These are phyloP conservation scores for Desmodesmus armatus DNA, from an alignment of 139 green algal species.

Conservation along the genomic window DNA sequence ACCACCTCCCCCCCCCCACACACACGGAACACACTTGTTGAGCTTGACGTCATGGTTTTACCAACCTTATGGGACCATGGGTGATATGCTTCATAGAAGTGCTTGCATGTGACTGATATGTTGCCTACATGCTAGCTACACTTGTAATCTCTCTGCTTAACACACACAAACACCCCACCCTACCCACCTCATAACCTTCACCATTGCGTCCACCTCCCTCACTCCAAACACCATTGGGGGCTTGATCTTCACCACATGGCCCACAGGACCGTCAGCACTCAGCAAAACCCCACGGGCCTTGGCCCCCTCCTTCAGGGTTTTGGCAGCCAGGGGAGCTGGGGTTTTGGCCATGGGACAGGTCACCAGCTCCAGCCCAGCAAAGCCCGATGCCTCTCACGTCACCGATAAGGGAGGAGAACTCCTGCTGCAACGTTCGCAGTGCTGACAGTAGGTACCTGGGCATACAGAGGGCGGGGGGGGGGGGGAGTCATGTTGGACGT, in stretches of 20 bases:
- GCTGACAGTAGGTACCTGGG: conserved; percentile 34
- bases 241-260: conserved; percentile 85
- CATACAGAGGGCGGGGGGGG: too few relatives aligned
- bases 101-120: not conserved
- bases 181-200: conserved; percentile 61
- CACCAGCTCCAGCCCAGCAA: conserved; percentile 71
- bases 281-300: conserved; percentile 66
- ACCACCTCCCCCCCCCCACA: not conserved
- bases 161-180: not conserved
- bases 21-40: not conserved
- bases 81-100: not conserved
- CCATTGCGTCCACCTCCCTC: conserved; percentile 63
- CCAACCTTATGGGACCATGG: too few relatives aligned
- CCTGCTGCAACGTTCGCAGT: conserved; percentile 36
- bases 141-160: not conserved
- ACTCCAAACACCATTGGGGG: conserved; percentile 73
- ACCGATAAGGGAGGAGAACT: conserved; percentile 54
- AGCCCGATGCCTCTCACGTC: conserved; percentile 73
- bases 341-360: conserved; percentile 31
- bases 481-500: too few relatives aligned
- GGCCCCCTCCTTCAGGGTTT: conserved; percentile 54
- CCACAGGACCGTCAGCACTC: conserved; percentile 67
- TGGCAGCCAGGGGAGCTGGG: conserved; percentile 13
- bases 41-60: not conserved
- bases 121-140: not conserved